Conservation (phyloP, 345 rosid genomes). For the Populus euphratica region DNA sequence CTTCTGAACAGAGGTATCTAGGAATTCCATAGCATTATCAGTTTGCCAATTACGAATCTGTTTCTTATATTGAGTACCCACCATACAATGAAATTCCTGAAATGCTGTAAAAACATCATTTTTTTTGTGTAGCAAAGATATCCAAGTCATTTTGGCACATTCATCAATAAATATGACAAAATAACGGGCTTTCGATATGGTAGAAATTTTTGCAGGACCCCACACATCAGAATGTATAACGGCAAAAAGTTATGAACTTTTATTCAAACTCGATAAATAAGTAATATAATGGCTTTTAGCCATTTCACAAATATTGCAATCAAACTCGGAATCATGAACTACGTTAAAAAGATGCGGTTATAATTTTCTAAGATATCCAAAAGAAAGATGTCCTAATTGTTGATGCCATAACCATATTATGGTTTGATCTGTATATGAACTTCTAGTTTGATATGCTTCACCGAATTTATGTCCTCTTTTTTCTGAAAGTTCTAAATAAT, state of each 20-base stretch:
- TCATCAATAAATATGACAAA: neutral
- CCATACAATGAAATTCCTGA: no score
- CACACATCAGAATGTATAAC: neutral
- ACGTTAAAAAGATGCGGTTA: neutral
- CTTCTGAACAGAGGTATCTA: no score
- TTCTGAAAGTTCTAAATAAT: no score
- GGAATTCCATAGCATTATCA: no score
- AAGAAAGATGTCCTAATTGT: neutral
- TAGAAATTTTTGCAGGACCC: neutral
- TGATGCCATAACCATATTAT: neutral
- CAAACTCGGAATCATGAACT: neutral
- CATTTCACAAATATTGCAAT: neutral
- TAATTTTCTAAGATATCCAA: neutral
- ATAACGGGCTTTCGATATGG: no score
- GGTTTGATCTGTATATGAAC: no score
- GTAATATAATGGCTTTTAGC: neutral
- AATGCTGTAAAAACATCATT: no score
- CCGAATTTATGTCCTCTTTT: no score
- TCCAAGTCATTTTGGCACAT: neutral
- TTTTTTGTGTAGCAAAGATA: neutral
- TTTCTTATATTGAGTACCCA: no score
- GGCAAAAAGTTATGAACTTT: no score
- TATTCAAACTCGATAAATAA: neutral
- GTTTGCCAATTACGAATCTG: no score
- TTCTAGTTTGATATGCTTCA: no score